Conservation (phyloP, 1,284 basidiomycete species). For the Trametes versicolor region DNA sequence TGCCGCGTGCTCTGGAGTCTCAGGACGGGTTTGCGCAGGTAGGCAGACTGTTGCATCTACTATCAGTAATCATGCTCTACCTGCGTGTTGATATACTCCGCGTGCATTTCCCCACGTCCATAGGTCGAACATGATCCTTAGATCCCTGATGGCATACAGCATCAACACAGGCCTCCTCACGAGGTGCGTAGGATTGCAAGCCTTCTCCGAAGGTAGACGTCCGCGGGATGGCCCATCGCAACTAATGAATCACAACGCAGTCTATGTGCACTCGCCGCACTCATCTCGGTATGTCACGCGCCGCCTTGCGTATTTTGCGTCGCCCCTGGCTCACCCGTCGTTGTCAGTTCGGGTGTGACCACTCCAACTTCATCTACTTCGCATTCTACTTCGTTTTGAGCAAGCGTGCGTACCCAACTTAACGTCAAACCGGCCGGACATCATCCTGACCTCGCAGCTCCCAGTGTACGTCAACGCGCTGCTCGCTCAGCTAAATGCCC, state of each 20-base stretch:
- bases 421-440: background rate
- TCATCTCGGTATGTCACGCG: conserved; percentile 26
- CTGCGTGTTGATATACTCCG: background rate
- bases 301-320: background rate
- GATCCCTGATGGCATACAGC: conserved; percentile 32
- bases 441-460: background rate
- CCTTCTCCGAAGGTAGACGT: too few species aligned
- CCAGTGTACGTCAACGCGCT: conserved; percentile 31
- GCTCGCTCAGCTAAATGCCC: conserved; percentile 27
- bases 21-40: conserved; percentile 36
- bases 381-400: conserved; percentile 38
- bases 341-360: conserved; percentile 27
- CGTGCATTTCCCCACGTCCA: too few species aligned
- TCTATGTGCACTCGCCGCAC: conserved; percentile 30
- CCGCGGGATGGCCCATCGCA: too few species aligned
- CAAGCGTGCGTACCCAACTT: conserved; percentile 33
- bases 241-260: conserved; percentile 5
- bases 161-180: conserved; percentile 38
- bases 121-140: conserved; percentile 31
- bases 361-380: conserved; percentile 34
- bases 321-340: background rate
- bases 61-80: too few species aligned
- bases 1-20: conserved; percentile 31
- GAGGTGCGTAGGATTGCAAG: conserved; percentile 21
- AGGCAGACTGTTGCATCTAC: background rate